A percentile compares a stretch with the other conserved stretches of the same genome.
Evolutionary conservation across 345 rosid species (phyloP).

Genomic region (Cochlearia excelsa): DNA sequence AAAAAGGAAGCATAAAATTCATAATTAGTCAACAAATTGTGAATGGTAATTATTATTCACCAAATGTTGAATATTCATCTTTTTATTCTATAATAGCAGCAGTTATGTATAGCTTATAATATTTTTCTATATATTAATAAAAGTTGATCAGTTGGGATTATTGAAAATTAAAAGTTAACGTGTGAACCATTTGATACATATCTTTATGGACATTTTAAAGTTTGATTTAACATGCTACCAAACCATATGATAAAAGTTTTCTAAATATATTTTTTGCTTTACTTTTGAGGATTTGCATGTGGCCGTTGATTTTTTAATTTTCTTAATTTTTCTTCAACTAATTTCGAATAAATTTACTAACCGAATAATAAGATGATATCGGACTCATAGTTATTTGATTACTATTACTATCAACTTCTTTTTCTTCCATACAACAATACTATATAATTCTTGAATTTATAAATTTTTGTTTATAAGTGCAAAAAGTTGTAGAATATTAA

Average conservation of each 20-base stretch:
- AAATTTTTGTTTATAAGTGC: no score
- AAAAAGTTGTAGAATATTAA: no score
- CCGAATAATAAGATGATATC: neutral
- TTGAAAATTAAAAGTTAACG: conserved; percentile 26
- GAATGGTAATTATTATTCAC: no score
- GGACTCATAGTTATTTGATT: no score
- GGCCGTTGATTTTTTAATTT: conserved; percentile 20
- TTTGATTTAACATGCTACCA: conserved; percentile 34
- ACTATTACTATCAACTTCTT: neutral
- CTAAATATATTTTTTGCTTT: conserved; percentile 17
- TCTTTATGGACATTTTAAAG: conserved; percentile 26
- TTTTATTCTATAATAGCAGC: neutral
- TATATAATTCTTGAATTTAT: no score
- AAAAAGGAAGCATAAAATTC: no score
- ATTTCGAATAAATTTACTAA: conserved; percentile 11
- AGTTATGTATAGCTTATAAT: neutral
- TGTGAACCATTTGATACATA: conserved; percentile 26
- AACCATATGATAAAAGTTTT: conserved; percentile 32
- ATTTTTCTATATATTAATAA: neutral
- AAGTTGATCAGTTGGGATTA: neutral
- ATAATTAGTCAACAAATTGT: no score
- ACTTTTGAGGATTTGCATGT: conserved; percentile 30
- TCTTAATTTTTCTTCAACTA: neutral
- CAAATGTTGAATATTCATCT: neutral
- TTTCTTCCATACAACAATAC: no score